Conservation (phyloP, 495 filamentous ascomycete genomes). For the Neurospora sp. region DNA sequence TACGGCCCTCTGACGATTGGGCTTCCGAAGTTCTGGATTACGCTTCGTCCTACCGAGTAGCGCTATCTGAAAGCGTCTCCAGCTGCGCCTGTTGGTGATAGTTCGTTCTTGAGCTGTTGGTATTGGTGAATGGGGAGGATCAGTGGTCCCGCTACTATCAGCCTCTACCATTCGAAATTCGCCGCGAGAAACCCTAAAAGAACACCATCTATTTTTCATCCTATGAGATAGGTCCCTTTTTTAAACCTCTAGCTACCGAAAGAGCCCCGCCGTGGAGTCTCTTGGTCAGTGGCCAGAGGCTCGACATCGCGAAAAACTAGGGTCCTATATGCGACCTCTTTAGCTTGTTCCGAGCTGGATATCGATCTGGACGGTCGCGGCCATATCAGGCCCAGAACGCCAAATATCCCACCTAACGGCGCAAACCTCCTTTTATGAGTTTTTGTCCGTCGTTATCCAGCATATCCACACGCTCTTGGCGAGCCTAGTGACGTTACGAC, state of each 20-base stretch:
- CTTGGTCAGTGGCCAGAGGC: neutral
- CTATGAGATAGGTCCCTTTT: neutral
- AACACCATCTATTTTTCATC: neutral
- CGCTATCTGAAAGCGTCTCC: neutral
- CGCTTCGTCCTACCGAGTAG: neutral
- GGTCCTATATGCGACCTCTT: neutral
- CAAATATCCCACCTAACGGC: constrained; percentile 18
- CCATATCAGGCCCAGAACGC: constrained; percentile 8
- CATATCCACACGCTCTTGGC: constrained; percentile 9
- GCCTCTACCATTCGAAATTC: neutral
- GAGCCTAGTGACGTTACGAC: constrained; percentile 7
- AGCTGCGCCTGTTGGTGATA: neutral
- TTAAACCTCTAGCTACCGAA: neutral
- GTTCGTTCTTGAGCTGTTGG: neutral
- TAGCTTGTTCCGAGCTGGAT: neutral
- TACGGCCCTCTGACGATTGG: neutral
- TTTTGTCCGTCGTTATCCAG: constrained; percentile 1
- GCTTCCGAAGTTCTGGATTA: neutral
- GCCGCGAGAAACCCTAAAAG: neutral
- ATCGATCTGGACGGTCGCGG: constrained; percentile 16
- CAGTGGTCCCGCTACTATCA: neutral
- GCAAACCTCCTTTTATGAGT: constrained; percentile 12
- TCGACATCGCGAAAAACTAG: constrained; percentile 2
- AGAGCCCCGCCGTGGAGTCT: neutral
- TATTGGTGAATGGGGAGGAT: neutral